A percentile compares a stretch with the other conserved stretches of the same genome.
These are phyloP conservation scores for Cubamyces lactineus DNA, from an alignment of 768 basidiomycete genomes.

Conservation along the genomic window DNA sequence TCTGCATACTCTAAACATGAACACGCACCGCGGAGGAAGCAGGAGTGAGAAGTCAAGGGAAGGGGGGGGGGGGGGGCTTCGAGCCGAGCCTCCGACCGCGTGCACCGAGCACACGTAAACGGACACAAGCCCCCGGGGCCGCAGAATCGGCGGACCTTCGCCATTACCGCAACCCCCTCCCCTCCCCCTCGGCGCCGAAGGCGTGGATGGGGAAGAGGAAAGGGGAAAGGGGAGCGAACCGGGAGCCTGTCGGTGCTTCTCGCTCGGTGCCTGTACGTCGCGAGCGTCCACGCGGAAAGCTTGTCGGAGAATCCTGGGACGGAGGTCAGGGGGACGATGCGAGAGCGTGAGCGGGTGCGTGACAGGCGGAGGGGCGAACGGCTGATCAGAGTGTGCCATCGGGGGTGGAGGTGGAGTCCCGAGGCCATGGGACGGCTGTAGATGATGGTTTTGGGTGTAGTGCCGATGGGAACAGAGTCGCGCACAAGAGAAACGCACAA, in stretches of 20 bases:
- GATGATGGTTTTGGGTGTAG: too few species aligned
- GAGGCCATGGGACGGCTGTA: too few species aligned
- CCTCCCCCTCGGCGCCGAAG: neutral
- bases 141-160: conserved; percentile 13
- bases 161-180: neutral
- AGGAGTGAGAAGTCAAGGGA: too few species aligned
- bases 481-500: too few species aligned
- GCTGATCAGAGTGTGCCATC: neutral
- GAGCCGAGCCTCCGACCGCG: neutral
- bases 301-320: conserved; percentile 5
- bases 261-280: neutral
- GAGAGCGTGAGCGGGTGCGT: neutral
- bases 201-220: too few species aligned
- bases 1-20: too few species aligned
- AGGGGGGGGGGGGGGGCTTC: neutral
- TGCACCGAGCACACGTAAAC: conserved; percentile 2
- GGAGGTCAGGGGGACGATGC: neutral
- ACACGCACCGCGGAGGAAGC: too few species aligned
- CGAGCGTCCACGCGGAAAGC: neutral
- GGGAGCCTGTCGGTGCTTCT: neutral
- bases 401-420: too few species aligned
- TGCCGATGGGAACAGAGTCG: too few species aligned
- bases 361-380: neutral
- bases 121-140: conserved; percentile 13
- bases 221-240: too few species aligned